A percentile compares a stretch with the other conserved stretches of the same genome.
These are phyloP conservation scores for Tolypocladium guangdongense DNA, from an alignment of 2,329 filamentous ascomycete species.

Conservation along the genomic window DNA sequence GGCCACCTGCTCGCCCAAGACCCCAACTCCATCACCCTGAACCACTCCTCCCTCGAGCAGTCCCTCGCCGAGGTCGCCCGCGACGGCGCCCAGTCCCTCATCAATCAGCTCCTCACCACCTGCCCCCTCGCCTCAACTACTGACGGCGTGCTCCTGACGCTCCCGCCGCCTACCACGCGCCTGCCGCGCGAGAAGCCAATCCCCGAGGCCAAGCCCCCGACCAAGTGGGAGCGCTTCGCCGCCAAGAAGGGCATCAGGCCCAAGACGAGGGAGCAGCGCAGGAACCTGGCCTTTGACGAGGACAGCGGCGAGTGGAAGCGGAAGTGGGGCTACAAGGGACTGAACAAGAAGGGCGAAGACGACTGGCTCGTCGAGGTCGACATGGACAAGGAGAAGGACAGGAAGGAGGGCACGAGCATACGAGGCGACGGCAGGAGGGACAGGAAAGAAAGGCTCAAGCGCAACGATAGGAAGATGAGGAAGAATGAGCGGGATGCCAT, in stretches of 20 bases:
- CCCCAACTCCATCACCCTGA: slow-evolving; percentile 64
- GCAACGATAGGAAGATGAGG: slow-evolving; percentile 60
- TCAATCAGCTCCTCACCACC: slow-evolving; percentile 89
- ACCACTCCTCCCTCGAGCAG: slow-evolving; percentile 46
- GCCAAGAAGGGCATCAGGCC: slow-evolving; percentile 93
- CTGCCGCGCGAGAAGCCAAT: slow-evolving; percentile 90
- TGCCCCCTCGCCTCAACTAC: slow-evolving; percentile 64
- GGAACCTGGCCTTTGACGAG: slow-evolving; percentile 75
- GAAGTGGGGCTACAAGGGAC: slow-evolving; percentile 90
- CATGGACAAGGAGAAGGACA: slow-evolving; percentile 54
- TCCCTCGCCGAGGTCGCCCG: slow-evolving; percentile 65
- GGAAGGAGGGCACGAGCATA: slow-evolving; percentile 51
- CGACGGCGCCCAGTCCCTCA: slow-evolving; percentile 80
- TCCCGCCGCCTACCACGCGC: slow-evolving; percentile 58
- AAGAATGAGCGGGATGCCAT: slow-evolving; percentile 47
- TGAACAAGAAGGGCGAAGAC: slow-evolving; percentile 72
- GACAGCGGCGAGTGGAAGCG: slow-evolving; percentile 78
- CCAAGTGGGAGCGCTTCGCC: slow-evolving; percentile 94
- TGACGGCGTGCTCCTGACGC: slow-evolving; percentile 64
- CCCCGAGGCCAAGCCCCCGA: slow-evolving; percentile 68
- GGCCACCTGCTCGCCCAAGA: slow-evolving; percentile 77
- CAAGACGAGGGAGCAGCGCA: slow-evolving; percentile 66
- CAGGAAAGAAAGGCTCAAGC: slow-evolving; percentile 57
- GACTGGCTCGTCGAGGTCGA: slow-evolving; percentile 93
- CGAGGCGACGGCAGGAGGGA: slow-evolving; percentile 52